These are phyloP conservation scores for Globisporangium cylindrosporum DNA, from an alignment of 352 stramenopile species.

Conservation along the genomic window DNA sequence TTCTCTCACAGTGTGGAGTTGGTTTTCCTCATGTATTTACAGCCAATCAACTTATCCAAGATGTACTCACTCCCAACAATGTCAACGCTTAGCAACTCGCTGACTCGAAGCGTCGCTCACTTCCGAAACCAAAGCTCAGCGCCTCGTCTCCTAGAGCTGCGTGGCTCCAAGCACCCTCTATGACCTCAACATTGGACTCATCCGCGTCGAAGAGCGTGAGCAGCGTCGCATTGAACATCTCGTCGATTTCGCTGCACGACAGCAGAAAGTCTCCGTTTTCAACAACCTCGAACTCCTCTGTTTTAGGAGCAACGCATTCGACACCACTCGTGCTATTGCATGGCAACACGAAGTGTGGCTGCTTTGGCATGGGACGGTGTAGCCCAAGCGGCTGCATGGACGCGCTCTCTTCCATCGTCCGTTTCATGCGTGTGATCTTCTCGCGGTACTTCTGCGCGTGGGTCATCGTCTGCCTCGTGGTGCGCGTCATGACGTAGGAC, in stretches of 20 bases:
- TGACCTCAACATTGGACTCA: not conserved
- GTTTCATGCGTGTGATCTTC: constrained; percentile 6
- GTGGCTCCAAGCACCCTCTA: not conserved
- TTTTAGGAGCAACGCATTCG: not conserved
- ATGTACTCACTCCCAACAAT: no score
- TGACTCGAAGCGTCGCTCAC: not conserved
- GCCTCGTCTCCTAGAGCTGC: not conserved
- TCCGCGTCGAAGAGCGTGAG: not conserved
- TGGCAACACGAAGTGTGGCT: not conserved
- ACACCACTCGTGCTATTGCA: not conserved
- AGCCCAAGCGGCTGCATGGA: not conserved
- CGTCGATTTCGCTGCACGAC: not conserved
- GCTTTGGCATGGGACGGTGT: not conserved
- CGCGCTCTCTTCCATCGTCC: not conserved
- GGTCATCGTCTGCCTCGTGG: constrained; percentile 36
- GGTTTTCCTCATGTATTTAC: no score
- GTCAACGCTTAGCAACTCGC: not conserved
- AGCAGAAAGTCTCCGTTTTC: not conserved
- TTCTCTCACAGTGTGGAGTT: no score
- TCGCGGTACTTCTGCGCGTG: constrained; percentile 43
- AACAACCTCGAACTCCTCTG: not conserved
- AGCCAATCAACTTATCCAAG: no score
- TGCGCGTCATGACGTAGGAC: constrained; percentile 19
- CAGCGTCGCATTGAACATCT: not conserved
- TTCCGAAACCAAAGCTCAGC: not conserved